A percentile compares a stretch with the other conserved stretches of the same genome.
These are phyloP conservation scores for Erythrophleum ivorense DNA, from an alignment of 331 rosid species.

Conservation along the genomic window DNA sequence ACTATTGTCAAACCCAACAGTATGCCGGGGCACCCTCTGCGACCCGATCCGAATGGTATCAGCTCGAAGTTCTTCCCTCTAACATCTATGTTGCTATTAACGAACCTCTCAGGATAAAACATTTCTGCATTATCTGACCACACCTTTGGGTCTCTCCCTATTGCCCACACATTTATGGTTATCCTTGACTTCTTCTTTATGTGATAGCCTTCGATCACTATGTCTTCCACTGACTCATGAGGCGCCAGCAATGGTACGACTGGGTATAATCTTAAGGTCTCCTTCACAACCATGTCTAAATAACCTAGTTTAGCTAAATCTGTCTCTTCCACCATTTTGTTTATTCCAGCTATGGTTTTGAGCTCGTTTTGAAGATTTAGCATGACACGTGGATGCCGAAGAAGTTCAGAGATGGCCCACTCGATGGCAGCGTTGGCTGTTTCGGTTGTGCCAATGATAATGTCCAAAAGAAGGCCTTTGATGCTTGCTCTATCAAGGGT, in stretches of 20 bases:
- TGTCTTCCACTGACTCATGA: conserved; percentile 45
- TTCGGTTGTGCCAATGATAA: conserved; percentile 43
- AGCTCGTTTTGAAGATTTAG: conserved; percentile 52
- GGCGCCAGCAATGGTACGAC: conserved; percentile 44
- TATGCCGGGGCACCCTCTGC: conserved; percentile 43
- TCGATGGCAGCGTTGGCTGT: conserved; percentile 23
- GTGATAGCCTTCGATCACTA: conserved; percentile 42
- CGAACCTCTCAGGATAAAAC: conserved; percentile 61
- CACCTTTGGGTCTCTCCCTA: conserved; percentile 46
- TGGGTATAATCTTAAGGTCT: conserved; percentile 49
- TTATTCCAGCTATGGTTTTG: conserved; percentile 39
- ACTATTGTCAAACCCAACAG: conserved; percentile 33
- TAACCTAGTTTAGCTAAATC: conserved; percentile 46
- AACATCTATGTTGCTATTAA: conserved; percentile 23
- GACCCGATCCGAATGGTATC: conserved; percentile 49
- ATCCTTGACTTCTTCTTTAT: conserved; percentile 43
- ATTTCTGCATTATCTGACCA: conserved; percentile 57
- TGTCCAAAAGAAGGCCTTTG: conserved; percentile 44
- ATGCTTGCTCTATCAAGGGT: conserved; percentile 22
- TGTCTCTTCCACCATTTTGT: conserved; percentile 46
- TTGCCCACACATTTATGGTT: conserved; percentile 45
- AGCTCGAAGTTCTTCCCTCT: conserved; percentile 45
- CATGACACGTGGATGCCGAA: conserved; percentile 54
- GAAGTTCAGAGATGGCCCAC: conserved; percentile 55
- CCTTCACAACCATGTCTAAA: conserved; percentile 55